Percentiles rank a stretch among this genome's conserved stretches.
phyloP scores from a whole-genome alignment of 2,329 filamentous ascomycete genomes.

The Stylonectria norvegica region DNA sequence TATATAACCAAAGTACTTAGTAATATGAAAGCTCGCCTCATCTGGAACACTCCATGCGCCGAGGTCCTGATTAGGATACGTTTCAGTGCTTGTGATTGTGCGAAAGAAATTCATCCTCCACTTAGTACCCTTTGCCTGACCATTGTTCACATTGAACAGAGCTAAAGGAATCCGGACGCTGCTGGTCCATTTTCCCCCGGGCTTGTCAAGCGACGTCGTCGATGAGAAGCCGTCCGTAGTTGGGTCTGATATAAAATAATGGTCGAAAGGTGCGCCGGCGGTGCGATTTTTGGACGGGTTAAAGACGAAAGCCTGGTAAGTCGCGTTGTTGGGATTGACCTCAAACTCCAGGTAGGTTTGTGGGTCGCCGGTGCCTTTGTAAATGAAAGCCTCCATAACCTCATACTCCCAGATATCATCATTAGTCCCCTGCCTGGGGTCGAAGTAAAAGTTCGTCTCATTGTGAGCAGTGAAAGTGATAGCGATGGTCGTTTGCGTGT shows the following conservation, averaged over 20 bases:
- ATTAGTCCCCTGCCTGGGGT: conserved; percentile 41
- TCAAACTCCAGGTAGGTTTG: conserved; percentile 50
- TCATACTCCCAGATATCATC: conserved; percentile 48
- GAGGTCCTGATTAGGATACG: conserved; percentile 42
- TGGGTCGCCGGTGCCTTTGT: conserved; percentile 43
- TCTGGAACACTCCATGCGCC: conserved; percentile 46
- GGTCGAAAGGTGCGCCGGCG: conserved; percentile 41
- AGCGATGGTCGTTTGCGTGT: conserved; percentile 37
- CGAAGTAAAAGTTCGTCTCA: conserved; percentile 47
- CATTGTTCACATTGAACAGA: conserved; percentile 47
- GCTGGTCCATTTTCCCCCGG: conserved; percentile 39
- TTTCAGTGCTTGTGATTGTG: conserved; percentile 41
- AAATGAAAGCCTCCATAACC: conserved; percentile 50
- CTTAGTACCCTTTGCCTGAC: conserved; percentile 39
- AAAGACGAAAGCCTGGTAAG: conserved; percentile 50
- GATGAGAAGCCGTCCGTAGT: conserved; percentile 40
- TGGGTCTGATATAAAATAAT: conserved; percentile 40
- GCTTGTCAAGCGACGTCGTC: conserved; percentile 37
- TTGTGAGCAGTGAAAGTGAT: conserved; percentile 44
- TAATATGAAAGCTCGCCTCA: conserved; percentile 47
- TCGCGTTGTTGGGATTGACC: conserved; percentile 49
- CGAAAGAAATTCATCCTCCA: conserved; percentile 55
- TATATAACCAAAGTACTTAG: conserved; percentile 43
- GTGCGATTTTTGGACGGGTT: conserved; percentile 46
- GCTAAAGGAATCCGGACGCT: conserved; percentile 42